Conservation (phyloP, 192 early-diverging fungal species). For the Borealophlyctis nickersoniae region DNA sequence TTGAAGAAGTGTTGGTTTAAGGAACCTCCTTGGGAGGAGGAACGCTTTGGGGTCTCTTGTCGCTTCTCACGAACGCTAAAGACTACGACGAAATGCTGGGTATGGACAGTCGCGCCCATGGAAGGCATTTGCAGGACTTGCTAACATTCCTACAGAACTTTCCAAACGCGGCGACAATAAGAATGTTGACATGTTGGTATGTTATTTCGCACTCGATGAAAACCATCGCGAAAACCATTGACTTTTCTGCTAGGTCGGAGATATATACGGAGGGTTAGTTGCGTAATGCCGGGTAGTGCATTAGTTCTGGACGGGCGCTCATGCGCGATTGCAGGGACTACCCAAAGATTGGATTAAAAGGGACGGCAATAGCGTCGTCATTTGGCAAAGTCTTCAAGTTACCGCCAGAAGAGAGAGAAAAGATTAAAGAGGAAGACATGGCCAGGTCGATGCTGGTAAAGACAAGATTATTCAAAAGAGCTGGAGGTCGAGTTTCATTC, state of each 20-base stretch:
- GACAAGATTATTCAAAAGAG: too few species aligned
- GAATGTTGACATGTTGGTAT: slow-evolving; percentile 66
- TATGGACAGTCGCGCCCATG: slow-evolving; percentile 20
- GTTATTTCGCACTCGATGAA: slow-evolving; percentile 32
- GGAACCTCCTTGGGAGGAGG: slow-evolving; percentile 79
- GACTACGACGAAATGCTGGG: slow-evolving; percentile 80
- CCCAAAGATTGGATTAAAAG: slow-evolving; percentile 87
- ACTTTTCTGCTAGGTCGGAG: slow-evolving; percentile 90
- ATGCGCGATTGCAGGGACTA: slow-evolving; percentile 58
- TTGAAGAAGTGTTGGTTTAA: neutral
- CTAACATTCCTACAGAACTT: slow-evolving; percentile 71
- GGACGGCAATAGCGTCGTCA: slow-evolving; percentile 88
- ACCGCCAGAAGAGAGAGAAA: slow-evolving; percentile 56
- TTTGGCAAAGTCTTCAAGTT: slow-evolving; percentile 97
- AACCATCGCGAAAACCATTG: too few species aligned
- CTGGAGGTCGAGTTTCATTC: too few species aligned
- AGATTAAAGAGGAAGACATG: slow-evolving; percentile 77
- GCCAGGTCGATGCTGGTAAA: slow-evolving; percentile 71
- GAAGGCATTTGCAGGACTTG: neutral
- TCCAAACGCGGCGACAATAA: slow-evolving; percentile 89
- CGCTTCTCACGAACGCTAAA: slow-evolving; percentile 81
- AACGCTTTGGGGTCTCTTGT: slow-evolving; percentile 91
- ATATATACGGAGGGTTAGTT: slow-evolving; percentile 74
- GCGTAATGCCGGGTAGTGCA: too few species aligned
- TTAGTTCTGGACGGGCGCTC: neutral